These are phyloP conservation scores for Stachybotrys echinatus DNA, from an alignment of 2,329 filamentous ascomycete genomes.

Conservation along the genomic window DNA sequence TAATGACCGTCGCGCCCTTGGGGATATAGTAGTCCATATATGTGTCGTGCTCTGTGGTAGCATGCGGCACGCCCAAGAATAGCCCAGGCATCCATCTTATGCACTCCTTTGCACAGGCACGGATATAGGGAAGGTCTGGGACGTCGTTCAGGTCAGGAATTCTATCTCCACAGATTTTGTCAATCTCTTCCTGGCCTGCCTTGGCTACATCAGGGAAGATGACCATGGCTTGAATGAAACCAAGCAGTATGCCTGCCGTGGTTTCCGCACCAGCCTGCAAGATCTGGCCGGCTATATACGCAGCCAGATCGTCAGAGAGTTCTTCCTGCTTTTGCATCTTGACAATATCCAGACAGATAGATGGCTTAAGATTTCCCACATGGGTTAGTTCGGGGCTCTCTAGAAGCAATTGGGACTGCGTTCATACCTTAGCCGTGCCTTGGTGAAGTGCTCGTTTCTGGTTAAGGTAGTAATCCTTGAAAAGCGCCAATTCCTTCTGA, in stretches of 20 bases:
- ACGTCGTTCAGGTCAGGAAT: slow-evolving; percentile 35
- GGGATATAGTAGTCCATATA: slow-evolving; percentile 37
- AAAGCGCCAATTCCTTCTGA: slow-evolving; percentile 8
- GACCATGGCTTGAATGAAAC: slow-evolving; percentile 40
- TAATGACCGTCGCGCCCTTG: slow-evolving; percentile 32
- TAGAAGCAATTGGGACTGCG: too few relatives aligned
- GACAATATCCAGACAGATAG: slow-evolving; percentile 13
- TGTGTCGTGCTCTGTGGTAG: slow-evolving; percentile 26
- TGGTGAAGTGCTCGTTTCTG: slow-evolving; percentile 7
- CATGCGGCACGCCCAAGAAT: slow-evolving; percentile 30
- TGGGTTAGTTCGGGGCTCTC: too few relatives aligned
- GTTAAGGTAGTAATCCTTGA: slow-evolving; percentile 9
- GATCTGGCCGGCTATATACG: slow-evolving; percentile 10
- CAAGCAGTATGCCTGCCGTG: slow-evolving; percentile 16
- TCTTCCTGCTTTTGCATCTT: slow-evolving; percentile 7
- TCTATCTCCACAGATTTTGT: slow-evolving; percentile 20
- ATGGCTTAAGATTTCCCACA: slow-evolving; percentile 6
- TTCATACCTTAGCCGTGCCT: slow-evolving; percentile 8
- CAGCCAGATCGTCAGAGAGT: slow-evolving; percentile 13
- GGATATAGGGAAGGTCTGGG: slow-evolving; percentile 36
- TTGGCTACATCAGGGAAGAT: slow-evolving; percentile 33
- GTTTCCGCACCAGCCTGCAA: slow-evolving; percentile 6
- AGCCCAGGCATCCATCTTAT: slow-evolving; percentile 39
- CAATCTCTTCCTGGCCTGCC: slow-evolving; percentile 27
- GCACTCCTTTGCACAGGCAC: slow-evolving; percentile 38